Conservation (phyloP, 148 eudicot species). For the Agrostemma githago region DNA sequence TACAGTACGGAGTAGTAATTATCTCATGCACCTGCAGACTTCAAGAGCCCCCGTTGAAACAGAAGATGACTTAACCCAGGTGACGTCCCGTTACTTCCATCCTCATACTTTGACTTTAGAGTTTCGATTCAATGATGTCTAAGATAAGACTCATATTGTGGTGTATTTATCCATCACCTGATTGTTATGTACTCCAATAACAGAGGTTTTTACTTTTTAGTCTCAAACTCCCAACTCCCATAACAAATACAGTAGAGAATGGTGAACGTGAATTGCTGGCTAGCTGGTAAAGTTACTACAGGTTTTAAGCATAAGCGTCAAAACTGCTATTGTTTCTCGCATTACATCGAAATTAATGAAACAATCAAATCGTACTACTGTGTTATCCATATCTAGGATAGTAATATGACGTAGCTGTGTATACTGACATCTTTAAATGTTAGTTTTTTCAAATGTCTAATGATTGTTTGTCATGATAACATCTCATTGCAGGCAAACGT, state of each 20-base stretch:
- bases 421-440: not conserved
- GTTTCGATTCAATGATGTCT: not conserved
- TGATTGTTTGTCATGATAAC: not conserved
- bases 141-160: not conserved
- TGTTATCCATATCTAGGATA: not conserved
- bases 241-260: not conserved
- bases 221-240: not conserved
- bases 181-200: not conserved
- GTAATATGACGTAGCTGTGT: too few relatives aligned
- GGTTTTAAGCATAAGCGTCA: not conserved
- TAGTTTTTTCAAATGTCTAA: not conserved
- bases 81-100: constrained; percentile 6
- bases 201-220: not conserved
- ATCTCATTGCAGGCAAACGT: constrained; percentile 44
- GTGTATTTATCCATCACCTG: not conserved
- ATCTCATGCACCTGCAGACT: constrained; percentile 24
- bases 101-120: not conserved
- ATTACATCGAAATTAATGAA: not conserved
- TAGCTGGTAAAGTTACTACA: not conserved
- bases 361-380: not conserved
- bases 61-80: constrained; percentile 26
- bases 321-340: not conserved
- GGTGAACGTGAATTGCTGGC: not conserved
- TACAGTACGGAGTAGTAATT: too few relatives aligned
- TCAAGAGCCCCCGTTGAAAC: constrained; percentile 25